Evolutionary conservation across 352 stramenopile species (phyloP), one percentile per base, ranked within the genome.

Genomic region (Globisporangium paroecandrum): DNA sequence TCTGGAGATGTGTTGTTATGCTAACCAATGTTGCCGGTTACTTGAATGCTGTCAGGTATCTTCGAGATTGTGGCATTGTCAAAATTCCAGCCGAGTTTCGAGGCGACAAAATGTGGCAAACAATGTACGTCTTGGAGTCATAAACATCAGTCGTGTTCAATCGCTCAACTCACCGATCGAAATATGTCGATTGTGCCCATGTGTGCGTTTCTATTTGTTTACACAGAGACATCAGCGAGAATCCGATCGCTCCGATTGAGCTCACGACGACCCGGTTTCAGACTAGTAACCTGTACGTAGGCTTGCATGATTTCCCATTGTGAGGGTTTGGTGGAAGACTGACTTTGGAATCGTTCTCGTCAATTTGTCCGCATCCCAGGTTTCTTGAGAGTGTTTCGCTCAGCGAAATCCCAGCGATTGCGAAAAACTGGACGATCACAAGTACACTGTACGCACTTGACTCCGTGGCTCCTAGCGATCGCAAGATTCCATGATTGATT

Each of bases 71-170:
- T 27, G 51, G 58, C 0, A 36, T 70, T 22, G n/a, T 5, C 0
- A 55, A 22, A 32, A 66, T 70, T 15, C 65, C 65, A 29, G 58
- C 65, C 24, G 65, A 70, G 38, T 70, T 70, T 18, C 65, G 65
- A 29, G 65, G 65, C 49, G 65, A 70, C 1, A 70, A 70, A 15
- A 58, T 49, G 20, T 70, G 65, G 65, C 65, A 58, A 29, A 63
- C 34, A 34, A 66, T 70, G 65, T 70, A 57, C 7, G 58, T 4
- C 7, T 20, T 47, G 5, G 1, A 38, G 18, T 2, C 20, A 20
- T 18, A 32, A 27, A 10, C 6, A 9, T 15, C n/a, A 38, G 24
- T 9, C 4, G 6, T 20, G 3, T 32, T 29, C 25, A 5, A 12
- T 8, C 12, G 38, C 4, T 32, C 29, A 32, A 32, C 29, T 46